A percentile compares a stretch with the other conserved stretches of the same genome.
Evolutionary conservation across 139 green algal species (phyloP).

Genomic region (Picochlorum sp.): DNA sequence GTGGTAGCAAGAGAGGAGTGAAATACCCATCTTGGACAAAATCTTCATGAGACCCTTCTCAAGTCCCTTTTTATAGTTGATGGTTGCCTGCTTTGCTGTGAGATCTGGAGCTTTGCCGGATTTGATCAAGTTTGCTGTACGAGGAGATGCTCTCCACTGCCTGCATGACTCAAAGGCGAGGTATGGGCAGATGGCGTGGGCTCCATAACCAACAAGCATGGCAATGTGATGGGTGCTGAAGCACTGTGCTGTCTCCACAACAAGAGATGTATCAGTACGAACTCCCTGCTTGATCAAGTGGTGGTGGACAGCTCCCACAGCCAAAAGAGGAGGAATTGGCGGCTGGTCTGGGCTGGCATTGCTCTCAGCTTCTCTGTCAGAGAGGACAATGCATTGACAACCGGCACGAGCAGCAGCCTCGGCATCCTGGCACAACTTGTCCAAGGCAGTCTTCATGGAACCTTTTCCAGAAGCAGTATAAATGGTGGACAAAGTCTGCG

Average conservation of each 20-base stretch:
- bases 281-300: conserved; percentile 83
- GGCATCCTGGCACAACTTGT: conserved; percentile 60
- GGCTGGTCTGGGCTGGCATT: conserved; percentile 35
- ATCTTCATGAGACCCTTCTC: conserved; percentile 99
- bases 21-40: conserved; percentile 99
- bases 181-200: conserved; percentile 94
- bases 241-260: conserved; percentile 85
- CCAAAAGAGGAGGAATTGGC: conserved; percentile 89
- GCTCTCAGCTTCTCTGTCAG: conserved; percentile 35
- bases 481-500: conserved; percentile 48
- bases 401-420: conserved; percentile 77
- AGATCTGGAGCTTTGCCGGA: conserved; percentile 79
- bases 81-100: conserved; percentile 64
- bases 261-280: conserved; percentile 86
- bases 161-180: conserved; percentile 89
- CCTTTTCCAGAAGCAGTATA: conserved; percentile 49
- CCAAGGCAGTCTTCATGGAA: conserved; percentile 49
- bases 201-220: conserved; percentile 92
- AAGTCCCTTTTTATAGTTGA: conserved; percentile 88
- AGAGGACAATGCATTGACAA: conserved; percentile 67
- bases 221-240: conserved; percentile 85
- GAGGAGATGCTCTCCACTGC: conserved; percentile 79
- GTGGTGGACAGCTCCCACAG: conserved; percentile 92
- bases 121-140: conserved; percentile 82
- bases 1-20: conserved; percentile 89